Base-by-base conservation (phyloP, 2,329 filamentous ascomycete genomes). In the Cryphonectria naterciae region DNA sequence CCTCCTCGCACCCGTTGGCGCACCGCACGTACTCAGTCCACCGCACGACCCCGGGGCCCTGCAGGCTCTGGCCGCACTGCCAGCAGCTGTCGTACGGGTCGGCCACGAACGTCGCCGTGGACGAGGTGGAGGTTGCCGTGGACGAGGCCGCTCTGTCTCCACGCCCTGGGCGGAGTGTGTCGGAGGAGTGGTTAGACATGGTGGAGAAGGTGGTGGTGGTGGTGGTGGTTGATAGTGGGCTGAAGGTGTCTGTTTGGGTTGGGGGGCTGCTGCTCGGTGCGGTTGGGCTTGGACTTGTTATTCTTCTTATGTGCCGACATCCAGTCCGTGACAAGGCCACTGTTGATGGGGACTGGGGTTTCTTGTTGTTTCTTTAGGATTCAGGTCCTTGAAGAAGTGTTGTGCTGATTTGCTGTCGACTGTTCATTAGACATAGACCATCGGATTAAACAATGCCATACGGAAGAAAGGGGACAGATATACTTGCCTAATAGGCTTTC, bases 1-100 rank as follows among this genome's bases (percentile, higher is more conserved):
- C 58, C 32, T 39, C 58, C 58, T 39, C 32, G 58, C 58, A 61
- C 58, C 35, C 35, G 58, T 39, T n/a, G 25, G 58, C 32, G 35
- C 58, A 61, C 17, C 1, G 25, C 58, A n/a, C 10, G 7, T 39
- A 61, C 19, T n/a, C 7, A 35, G 35, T 61, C 58, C 58, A 61
- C 7, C 19, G 32, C 35, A 39, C 2, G 17, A 61, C 58, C 17
- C 35, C 35, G 17, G 58, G 32, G 17, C 11, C 4, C 10, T 61
- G 58, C 17, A 39, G 32, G 58, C 58, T 61, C 17, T n/a, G 32
- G 19, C 58, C 58, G 58, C 58, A 61, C 19, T 22, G 17, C 32
- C 22, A 61, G 35, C 58, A 61, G 7, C 19, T 5, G 32, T 39
- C 58, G 58, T 37, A 37, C 3, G 56, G 28, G 56, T 19, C 11